A percentile compares a stretch with the other conserved stretches of the same genome.
phyloP scores from a whole-genome alignment of 768 basidiomycete genomes.

The Psilocybe azurescens region DNA sequence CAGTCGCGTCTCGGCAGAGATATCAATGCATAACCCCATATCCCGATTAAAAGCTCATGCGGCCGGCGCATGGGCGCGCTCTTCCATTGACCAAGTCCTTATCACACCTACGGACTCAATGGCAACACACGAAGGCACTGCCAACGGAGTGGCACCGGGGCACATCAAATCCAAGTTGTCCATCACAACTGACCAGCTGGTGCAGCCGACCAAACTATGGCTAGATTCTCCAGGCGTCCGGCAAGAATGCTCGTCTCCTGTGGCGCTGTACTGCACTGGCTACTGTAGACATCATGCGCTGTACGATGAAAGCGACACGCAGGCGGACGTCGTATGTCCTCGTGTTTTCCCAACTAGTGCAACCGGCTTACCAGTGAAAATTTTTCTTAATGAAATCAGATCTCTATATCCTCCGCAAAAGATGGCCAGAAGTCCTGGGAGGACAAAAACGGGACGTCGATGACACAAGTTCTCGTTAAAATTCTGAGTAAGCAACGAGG shows the following conservation, averaged over 20 bases:
- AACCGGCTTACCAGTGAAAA: background rate
- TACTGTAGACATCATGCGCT: slow-evolving; percentile 27
- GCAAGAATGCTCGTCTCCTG: slow-evolving; percentile 34
- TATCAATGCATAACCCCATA: slow-evolving; percentile 10
- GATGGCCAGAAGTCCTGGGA: slow-evolving; percentile 46
- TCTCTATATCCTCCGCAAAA: slow-evolving; percentile 41
- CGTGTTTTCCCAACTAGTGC: too few relatives aligned
- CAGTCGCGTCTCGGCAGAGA: slow-evolving; percentile 5
- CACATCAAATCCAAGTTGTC: slow-evolving; percentile 13
- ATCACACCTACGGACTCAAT: background rate
- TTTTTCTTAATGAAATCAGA: slow-evolving; percentile 23
- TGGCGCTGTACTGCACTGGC: slow-evolving; percentile 33
- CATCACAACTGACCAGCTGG: slow-evolving; percentile 19
- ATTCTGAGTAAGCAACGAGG: slow-evolving; percentile 12
- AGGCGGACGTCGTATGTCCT: slow-evolving; percentile 36
- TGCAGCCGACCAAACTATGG: slow-evolving; percentile 1
- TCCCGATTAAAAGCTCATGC: slow-evolving; percentile 6
- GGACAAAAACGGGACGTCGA: slow-evolving; percentile 37
- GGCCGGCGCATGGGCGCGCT: slow-evolving; percentile 11
- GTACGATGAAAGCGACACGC: slow-evolving; percentile 1
- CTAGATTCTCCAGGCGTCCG: slow-evolving; percentile 22
- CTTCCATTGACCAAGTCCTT: slow-evolving; percentile 21
- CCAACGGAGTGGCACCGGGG: background rate
- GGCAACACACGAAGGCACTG: background rate
- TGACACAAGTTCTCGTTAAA: slow-evolving; percentile 37